phyloP scores from a whole-genome alignment of 257 asterid species.

The Solanum phureja region DNA sequence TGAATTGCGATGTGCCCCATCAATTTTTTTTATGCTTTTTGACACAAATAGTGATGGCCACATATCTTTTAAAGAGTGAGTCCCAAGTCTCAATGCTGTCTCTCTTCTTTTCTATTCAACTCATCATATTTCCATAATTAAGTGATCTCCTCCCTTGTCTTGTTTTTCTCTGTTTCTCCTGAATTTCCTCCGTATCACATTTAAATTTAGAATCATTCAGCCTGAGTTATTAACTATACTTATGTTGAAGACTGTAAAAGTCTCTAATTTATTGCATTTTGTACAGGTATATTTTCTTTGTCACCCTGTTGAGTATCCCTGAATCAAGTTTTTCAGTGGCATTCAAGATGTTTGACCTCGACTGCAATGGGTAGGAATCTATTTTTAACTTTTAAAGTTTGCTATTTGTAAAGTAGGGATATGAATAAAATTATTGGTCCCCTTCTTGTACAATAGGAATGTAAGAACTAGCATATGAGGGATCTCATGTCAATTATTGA shows the following conservation, averaged over 20 bases:
- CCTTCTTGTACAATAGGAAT: neutral
- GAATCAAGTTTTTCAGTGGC: slow-evolving; percentile 89
- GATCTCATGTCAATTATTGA: neutral
- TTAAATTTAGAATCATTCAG: neutral
- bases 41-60: slow-evolving; percentile 75
- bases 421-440: neutral
- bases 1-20: slow-evolving; percentile 69
- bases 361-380: slow-evolving; percentile 56
- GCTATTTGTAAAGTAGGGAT: neutral
- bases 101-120: neutral
- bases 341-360: slow-evolving; percentile 92
- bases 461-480: neutral
- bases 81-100: slow-evolving; percentile 1
- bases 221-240: neutral
- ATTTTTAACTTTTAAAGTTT: slow-evolving; percentile 10
- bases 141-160: neutral
- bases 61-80: slow-evolving; percentile 85
- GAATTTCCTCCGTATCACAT: neutral
- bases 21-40: slow-evolving; percentile 82
- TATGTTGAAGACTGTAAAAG: slow-evolving; percentile 5
- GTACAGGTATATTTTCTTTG: slow-evolving; percentile 83
- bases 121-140: neutral
- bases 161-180: neutral
- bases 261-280: slow-evolving; percentile 7
- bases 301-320: slow-evolving; percentile 82